A percentile compares a stretch with the other conserved stretches of the same genome.
These are phyloP conservation scores for Neostapfia colusana DNA, from an alignment of 176 grass and related monocot genomes.

Conservation along the genomic window DNA sequence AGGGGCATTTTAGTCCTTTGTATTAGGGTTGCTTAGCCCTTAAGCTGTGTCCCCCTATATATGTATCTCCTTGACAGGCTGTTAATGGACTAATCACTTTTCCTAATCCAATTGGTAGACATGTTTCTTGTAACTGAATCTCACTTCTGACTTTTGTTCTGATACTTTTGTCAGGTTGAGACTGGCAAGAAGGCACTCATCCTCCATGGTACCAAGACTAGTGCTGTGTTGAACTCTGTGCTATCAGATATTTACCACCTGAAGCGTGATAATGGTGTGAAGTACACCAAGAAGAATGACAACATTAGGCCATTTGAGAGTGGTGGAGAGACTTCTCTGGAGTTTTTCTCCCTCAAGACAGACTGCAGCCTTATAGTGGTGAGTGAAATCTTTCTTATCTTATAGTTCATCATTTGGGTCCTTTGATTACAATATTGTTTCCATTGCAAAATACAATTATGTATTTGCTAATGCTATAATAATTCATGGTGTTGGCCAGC, in stretches of 20 bases:
- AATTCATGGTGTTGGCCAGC: background rate
- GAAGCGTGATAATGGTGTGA: constrained; percentile 78
- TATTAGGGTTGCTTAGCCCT: too few species aligned
- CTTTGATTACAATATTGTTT: background rate
- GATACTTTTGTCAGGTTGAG: constrained; percentile 61
- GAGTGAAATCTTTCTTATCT: constrained; percentile 23
- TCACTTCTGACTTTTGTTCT: background rate
- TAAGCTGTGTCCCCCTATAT: too few species aligned
- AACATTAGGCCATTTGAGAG: constrained; percentile 90
- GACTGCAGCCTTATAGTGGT: constrained; percentile 95
- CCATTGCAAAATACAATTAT: background rate
- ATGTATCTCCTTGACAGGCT: too few species aligned
- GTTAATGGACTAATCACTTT: too few species aligned
- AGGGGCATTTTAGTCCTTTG: too few species aligned
- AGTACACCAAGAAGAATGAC: constrained; percentile 87
- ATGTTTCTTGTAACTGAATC: too few species aligned
- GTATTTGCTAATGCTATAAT: background rate
- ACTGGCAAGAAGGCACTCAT: constrained; percentile 88
- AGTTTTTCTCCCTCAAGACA: constrained; percentile 92
- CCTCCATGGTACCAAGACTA: constrained; percentile 91
- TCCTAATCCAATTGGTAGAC: too few species aligned
- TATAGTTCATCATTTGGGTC: background rate
- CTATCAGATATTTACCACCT: constrained; percentile 74
- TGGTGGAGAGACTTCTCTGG: constrained; percentile 80
- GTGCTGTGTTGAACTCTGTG: constrained; percentile 64